A percentile compares a stretch with the other conserved stretches of the same genome.
phyloP scores from a whole-genome alignment of 257 asterid genomes.

The Solanum gracilifrons region DNA sequence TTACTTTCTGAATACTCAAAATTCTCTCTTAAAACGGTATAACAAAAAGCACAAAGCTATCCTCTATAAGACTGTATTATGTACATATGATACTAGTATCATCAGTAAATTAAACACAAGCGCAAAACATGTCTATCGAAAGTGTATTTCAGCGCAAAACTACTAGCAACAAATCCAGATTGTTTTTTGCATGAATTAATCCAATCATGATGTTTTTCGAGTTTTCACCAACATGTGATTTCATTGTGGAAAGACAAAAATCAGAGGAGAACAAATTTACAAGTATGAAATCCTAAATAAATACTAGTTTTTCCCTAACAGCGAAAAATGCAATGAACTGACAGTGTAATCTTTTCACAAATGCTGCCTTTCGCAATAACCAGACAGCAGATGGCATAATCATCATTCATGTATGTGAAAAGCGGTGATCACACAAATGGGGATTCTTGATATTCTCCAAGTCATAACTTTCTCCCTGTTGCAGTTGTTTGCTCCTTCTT shows the following conservation, averaged over 20 bases:
- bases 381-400: neutral
- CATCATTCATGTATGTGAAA: neutral
- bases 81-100: neutral
- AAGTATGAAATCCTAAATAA: conserved; percentile 10
- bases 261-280: neutral
- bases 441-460: conserved; percentile 1
- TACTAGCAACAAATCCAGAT: neutral
- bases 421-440: neutral
- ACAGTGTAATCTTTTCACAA: neutral
- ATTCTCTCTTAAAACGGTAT: neutral
- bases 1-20: neutral
- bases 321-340: neutral
- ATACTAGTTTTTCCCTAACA: conserved; percentile 4
- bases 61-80: neutral
- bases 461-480: conserved; percentile 5
- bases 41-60: neutral
- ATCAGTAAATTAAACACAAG: neutral
- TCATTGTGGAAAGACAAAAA: neutral
- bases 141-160: neutral
- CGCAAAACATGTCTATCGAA: neutral
- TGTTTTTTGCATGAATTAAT: neutral
- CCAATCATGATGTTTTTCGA: neutral
- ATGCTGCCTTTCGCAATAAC: neutral
- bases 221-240: neutral
- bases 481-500: conserved; percentile 8